Conservation (phyloP, 1,284 basidiomycete species). For the Ganoderma sinense region DNA sequence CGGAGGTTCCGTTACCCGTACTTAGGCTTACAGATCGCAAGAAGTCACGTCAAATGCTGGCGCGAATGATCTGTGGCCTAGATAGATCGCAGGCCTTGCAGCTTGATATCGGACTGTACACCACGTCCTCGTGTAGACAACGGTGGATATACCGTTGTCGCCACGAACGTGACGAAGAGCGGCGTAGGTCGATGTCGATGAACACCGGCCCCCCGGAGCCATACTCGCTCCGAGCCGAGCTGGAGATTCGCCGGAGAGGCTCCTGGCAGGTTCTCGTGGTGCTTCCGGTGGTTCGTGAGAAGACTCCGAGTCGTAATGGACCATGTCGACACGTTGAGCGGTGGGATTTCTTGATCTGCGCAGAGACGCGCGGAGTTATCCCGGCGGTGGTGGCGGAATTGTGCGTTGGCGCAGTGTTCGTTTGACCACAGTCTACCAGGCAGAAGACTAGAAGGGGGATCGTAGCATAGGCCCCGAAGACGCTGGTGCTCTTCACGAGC, state of each 20-base stretch:
- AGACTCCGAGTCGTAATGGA: neutral
- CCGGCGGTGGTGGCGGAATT: neutral
- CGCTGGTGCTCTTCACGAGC: neutral
- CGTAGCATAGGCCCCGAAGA: neutral
- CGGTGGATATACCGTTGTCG: neutral
- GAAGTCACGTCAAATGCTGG: neutral
- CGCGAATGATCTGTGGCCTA: neutral
- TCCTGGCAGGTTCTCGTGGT: neutral
- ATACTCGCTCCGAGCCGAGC: neutral
- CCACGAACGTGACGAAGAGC: neutral
- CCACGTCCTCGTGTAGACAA: neutral
- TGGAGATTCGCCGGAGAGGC: neutral
- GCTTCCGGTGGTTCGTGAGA: neutral
- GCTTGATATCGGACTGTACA: neutral
- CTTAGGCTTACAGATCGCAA: neutral
- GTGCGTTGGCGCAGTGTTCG: neutral
- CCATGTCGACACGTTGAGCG: neutral
- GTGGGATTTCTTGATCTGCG: neutral
- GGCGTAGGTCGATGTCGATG: neutral
- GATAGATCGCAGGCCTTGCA: neutral
- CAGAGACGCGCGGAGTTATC: neutral
- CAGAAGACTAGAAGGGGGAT: neutral
- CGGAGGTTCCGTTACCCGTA: no score
- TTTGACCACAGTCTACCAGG: neutral
- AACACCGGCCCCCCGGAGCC: neutral